Conservation (phyloP, 352 stramenopile species). For the Blastocystis sp. region DNA sequence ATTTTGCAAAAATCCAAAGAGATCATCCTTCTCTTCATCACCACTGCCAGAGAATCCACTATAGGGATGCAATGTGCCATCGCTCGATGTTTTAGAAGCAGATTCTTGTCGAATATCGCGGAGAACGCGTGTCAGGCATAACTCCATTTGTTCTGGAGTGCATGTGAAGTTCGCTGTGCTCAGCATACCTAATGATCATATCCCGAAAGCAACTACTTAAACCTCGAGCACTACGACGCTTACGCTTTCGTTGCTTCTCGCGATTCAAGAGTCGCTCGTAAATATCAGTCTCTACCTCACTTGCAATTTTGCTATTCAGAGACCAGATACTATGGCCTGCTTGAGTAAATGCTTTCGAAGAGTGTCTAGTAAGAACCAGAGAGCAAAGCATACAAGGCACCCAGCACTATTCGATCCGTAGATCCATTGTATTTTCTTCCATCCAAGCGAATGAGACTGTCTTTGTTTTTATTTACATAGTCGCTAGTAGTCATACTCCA, state of each 20-base stretch:
- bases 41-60: not conserved
- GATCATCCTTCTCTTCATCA: not conserved
- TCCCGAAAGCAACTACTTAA: not conserved
- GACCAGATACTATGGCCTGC: not conserved
- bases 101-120: not conserved
- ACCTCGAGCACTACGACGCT: not conserved
- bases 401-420: not conserved
- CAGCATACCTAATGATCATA: not conserved
- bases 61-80: not conserved
- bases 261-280: not conserved
- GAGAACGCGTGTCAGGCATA: not conserved
- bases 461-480: not conserved
- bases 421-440: not conserved
- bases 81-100: not conserved
- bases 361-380: not conserved
- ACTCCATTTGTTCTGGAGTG: not conserved
- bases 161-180: not conserved
- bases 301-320: not conserved
- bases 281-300: not conserved
- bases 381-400: not conserved
- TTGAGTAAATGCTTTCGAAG: not conserved
- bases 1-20: not conserved
- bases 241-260: constrained; percentile 23
- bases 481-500: not conserved
- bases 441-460: not conserved